Evolutionary conservation across 805 yeast species (phyloP).

Genomic region (Candida patagonica): DNA sequence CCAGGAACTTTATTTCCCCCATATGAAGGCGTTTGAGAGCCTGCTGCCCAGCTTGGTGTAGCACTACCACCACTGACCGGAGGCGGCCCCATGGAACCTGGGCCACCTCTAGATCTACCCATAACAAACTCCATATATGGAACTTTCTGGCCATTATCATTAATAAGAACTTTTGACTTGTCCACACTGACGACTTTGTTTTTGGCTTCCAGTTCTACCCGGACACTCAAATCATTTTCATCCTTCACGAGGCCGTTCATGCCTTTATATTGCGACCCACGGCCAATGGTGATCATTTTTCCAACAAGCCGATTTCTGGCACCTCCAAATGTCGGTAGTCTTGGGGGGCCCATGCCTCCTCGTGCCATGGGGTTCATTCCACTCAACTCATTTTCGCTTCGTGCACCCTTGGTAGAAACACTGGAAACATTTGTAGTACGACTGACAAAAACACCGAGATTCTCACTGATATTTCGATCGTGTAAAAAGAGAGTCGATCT

Average conservation of each 20-base stretch:
- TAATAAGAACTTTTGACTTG: constrained; percentile 68
- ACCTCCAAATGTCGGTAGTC: constrained; percentile 46
- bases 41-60: constrained; percentile 29
- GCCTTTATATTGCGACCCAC: constrained; percentile 91
- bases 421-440: constrained; percentile 70
- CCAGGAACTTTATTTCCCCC: constrained; percentile 35
- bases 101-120: constrained; percentile 8
- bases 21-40: constrained; percentile 37
- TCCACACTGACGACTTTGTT: constrained; percentile 79
- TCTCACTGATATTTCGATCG: constrained; percentile 69
- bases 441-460: constrained; percentile 84
- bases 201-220: constrained; percentile 90
- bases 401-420: constrained; percentile 72
- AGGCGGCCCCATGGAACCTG: constrained; percentile 21
- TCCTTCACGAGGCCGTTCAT: constrained; percentile 88
- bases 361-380: constrained; percentile 76
- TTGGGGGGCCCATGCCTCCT: constrained; percentile 38
- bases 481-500: constrained; percentile 71
- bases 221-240: constrained; percentile 82
- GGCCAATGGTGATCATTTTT: constrained; percentile 75
- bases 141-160: constrained; percentile 38
- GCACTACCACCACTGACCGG: constrained; percentile 15
- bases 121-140: constrained; percentile 15
- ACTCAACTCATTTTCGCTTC: constrained; percentile 46
- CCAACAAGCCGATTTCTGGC: constrained; percentile 79